Conservation (phyloP, 2,329 filamentous ascomycete species). For the Alternaria sp. region DNA sequence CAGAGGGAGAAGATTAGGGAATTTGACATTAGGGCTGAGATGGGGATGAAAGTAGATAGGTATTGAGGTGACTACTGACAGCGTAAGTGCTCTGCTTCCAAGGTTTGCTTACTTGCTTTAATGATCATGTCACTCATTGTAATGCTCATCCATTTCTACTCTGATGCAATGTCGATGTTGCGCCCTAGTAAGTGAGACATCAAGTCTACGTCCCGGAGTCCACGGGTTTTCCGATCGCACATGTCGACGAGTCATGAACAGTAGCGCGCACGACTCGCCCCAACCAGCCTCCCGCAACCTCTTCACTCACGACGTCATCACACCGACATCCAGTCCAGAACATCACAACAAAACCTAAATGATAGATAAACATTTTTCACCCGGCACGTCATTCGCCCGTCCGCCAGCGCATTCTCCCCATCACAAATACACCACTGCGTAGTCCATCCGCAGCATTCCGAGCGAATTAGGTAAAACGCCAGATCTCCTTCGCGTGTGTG, state of each 20-base stretch:
- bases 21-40: background rate
- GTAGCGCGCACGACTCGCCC: background rate
- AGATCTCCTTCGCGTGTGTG: conserved; percentile 1
- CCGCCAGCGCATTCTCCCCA: background rate
- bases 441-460: background rate
- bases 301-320: background rate
- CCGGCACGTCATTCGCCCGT: background rate
- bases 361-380: background rate
- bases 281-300: background rate
- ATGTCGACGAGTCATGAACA: background rate
- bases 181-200: too few relatives aligned
- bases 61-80: background rate
- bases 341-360: background rate
- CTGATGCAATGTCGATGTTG: too few relatives aligned
- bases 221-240: background rate
- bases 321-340: background rate
- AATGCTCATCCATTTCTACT: too few relatives aligned
- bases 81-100: background rate
- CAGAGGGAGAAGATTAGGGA: background rate
- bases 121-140: too few relatives aligned
- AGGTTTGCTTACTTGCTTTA: background rate
- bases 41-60: background rate
- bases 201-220: background rate
- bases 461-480: background rate
- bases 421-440: background rate